Base-by-base conservation (phyloP, 768 basidiomycete genomes). In the Macrolepiota fuliginosa region DNA sequence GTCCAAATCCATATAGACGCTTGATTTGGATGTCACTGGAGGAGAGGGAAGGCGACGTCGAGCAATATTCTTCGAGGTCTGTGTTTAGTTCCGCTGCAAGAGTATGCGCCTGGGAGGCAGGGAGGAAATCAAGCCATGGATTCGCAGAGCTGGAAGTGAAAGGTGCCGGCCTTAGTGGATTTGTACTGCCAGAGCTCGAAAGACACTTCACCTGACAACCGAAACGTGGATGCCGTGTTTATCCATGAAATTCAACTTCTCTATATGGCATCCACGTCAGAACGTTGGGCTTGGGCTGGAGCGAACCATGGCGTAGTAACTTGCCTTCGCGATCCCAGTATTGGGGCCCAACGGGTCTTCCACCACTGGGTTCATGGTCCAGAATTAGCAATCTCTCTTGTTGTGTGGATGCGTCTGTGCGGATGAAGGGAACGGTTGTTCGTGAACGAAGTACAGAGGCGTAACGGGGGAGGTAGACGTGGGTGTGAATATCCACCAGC, bases 101-200 rank as follows among this genome's bases (percentile, higher is more conserved):
- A 12, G 71, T 69, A 53, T 82, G 78, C 9, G 93, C 94, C 46
- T 88, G 83, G 25, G 82, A 69, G 10, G 90, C 83, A 4, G 88
- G 72, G 24, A 96, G 81, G 69, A 94, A 95, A 72, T 96, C 94
- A 37, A 95, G 83, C 93, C 93, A 96, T 9, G 93, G 94, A 68
- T 96, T 95, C 27, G 93, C 93, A 25, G 90, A 84, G 70, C 92
- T 92, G 66, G 49, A 54, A 25, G 40, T 42, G 24, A 50, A 54
- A 35, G n/a, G 13, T 36, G 6, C 9, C 15, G 27, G 37, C 27
- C 13, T 39, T n/a, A 39, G 22, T 15, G 22, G 4, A 25, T 19
- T n/a, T 37, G 13, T 35, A 29, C 4, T 19, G 24, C 29, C 32
- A 63, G 52, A 65, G 46, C 24, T 58, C 39, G 45, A 35, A 36